Evolutionary conservation across 2,329 filamentous ascomycete genomes (phyloP), one percentile per base, ranked within the genome.

Genomic region (Rutstroemia sp.): DNA sequence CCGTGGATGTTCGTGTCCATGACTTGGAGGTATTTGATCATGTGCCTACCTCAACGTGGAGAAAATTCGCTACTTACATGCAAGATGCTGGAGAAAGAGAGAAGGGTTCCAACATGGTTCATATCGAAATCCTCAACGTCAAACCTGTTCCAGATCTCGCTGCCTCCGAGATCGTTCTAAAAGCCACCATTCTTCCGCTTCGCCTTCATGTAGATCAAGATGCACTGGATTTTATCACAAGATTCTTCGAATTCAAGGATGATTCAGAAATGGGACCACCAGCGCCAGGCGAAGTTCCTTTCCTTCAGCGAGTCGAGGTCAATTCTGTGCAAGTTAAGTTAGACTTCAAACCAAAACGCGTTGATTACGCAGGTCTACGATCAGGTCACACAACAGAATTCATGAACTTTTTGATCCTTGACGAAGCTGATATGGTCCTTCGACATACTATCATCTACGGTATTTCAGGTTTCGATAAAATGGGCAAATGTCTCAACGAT

Each of bases 221-320:
- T 71, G 92, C 94, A 0, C 80, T 99, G 4, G 94, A 99, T 69
- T 99, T 99, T 69, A 89, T 99, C 68, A 95, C 88, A 1, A 84
- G 94, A 2, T 99, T 99, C 76, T 99, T 99, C 66, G 92, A 95
- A 66, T 99, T 99, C 78, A 95, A 96, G 67, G 91, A 96, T 64
- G 88, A 92, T 42, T 75, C 75, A 1, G 73, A 74, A 8, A 75
- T 79, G 0, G 73, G 75, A 4, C 77, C 83, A 30, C 73, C 76
- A 2, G 80, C 83, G 1, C 79, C 83, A 2, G 84, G 84, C 47
- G 91, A 95, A 54, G 75, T 87, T 6, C 89, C 90, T 0, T 99
- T 96, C 71, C 76, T 99, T 1, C 92, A 97, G 69, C 82, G 94
- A 53, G 86, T 90, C 1, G 94, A 97, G 72, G 79, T 99, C 48